phyloP scores from a whole-genome alignment of 2,329 filamentous ascomycete genomes.

The Nothomitra cinnamomea region DNA sequence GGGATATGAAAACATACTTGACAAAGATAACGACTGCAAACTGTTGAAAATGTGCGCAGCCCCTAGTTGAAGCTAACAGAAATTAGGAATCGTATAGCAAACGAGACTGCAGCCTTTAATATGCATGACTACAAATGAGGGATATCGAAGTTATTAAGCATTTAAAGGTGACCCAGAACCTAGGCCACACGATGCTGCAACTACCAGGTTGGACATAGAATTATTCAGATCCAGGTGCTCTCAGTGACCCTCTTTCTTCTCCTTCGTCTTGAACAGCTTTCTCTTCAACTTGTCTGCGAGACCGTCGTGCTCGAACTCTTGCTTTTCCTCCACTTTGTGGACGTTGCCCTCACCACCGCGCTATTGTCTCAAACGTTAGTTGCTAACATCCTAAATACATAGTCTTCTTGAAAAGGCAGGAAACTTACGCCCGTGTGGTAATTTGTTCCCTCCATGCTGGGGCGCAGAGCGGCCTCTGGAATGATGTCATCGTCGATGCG shows the following conservation, averaged over 20 bases:
- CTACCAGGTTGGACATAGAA: neutral
- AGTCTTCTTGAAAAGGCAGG: neutral
- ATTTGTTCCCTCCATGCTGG: slow-evolving; percentile 30
- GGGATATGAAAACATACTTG: too few species aligned
- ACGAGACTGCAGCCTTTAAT: too few species aligned
- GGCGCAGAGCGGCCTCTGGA: slow-evolving; percentile 34
- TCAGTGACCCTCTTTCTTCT: neutral
- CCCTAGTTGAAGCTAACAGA: too few species aligned
- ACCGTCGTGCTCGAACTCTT: slow-evolving; percentile 18
- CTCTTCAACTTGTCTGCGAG: slow-evolving; percentile 15
- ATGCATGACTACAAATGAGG: too few species aligned
- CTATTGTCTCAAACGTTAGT: slow-evolving; percentile 1
- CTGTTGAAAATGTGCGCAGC: neutral
- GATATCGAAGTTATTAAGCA: too few species aligned
- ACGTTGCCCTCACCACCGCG: slow-evolving; percentile 43
- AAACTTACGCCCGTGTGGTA: slow-evolving; percentile 34
- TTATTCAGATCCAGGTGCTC: neutral
- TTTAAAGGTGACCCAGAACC: too few species aligned
- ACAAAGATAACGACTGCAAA: too few species aligned
- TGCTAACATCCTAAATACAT: neutral
- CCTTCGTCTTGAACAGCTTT: slow-evolving; percentile 10
- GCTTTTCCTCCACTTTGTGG: slow-evolving; percentile 2
- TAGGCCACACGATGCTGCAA: too few species aligned
- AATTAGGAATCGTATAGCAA: too few species aligned
- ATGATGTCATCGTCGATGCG: slow-evolving; percentile 34